Base-by-base conservation (phyloP, 352 stramenopile species). In the Pythium apleroticum region DNA sequence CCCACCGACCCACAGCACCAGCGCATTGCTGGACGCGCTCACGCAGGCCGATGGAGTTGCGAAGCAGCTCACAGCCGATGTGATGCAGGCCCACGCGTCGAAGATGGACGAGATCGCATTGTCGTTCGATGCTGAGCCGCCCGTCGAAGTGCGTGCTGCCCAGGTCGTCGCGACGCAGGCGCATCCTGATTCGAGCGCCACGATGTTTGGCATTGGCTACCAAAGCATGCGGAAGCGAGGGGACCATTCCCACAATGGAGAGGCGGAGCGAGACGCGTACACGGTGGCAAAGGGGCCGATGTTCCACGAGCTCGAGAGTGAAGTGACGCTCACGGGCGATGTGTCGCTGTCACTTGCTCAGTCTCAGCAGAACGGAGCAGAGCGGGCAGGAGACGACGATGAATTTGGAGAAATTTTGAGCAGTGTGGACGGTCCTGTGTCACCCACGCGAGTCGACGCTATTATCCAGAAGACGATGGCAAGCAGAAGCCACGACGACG, bases 191-290 rank as follows among this genome's bases (percentile, higher is more conserved):
- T 71, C 63, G 7, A 63, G 45, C 20, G 67, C 66, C 8, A 48
- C 54, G 9, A 68, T 39, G 20, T 91, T 91, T 60, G 83, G 80
- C 0, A 91, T 91, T 61, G 71, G 72, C 3, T 91, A 91, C 53
- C 76, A 84, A 39, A 89, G 66, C 50, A 15, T 82, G 45, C 60
- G 68, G 15, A 88, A 77, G 62, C 76, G 74, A 15, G 57, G 5
- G 52, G 65, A 17, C 37, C 7, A 4, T 15, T 8, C 30, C 20
- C 15, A 8, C 0, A 30, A n/a, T 12, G 46, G 20, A 14, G 37
- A 25, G 10, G 35, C 1, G 20, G 50, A 43, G 4, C 46, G 33
- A 2, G 58, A 46, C 10, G 11, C 43, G 11, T 64, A 67, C 39
- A 70, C 71, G 0, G 33, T 91, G 3, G 30, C 69, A 11, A 81